These are phyloP conservation scores for Sporodiniella umbellata DNA, from an alignment of 371 early-diverging fungal species.

Conservation along the genomic window DNA sequence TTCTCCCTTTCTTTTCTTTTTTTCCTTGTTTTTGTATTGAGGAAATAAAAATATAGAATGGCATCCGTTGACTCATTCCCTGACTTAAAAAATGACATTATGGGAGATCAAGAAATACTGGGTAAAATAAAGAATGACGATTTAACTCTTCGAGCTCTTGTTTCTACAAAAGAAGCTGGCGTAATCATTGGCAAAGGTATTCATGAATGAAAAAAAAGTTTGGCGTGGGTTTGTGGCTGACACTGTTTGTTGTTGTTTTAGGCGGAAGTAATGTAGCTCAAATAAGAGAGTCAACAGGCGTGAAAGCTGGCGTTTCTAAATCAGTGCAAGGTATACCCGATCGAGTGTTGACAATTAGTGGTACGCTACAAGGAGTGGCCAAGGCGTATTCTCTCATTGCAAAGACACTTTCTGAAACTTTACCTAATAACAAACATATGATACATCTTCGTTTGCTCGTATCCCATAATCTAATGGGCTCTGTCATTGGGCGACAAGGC, in stretches of 20 bases:
- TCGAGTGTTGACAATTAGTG: constrained; percentile 82
- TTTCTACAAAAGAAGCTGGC: constrained; percentile 90
- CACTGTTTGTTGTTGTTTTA: no score
- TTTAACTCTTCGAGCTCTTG: constrained; percentile 82
- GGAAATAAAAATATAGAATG: no score
- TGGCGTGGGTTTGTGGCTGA: no score
- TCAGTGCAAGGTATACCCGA: constrained; percentile 81
- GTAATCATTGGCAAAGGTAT: constrained; percentile 84
- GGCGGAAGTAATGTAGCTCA: constrained; percentile 83
- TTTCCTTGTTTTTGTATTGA: no score
- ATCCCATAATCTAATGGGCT: constrained; percentile 84
- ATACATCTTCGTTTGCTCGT: constrained; percentile 70
- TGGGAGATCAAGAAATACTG: not conserved
- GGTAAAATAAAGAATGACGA: constrained; percentile 12
- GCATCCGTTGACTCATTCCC: not conserved
- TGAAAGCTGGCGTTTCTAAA: constrained; percentile 85
- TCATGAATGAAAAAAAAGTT: constrained; percentile 7
- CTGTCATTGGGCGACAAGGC: constrained; percentile 85
- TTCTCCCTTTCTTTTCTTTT: no score
- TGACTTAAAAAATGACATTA: not conserved
- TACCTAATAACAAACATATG: constrained; percentile 7
- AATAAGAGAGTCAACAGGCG: constrained; percentile 77
- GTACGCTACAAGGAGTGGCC: constrained; percentile 72
- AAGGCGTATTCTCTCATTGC: constrained; percentile 63
- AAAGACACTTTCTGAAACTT: constrained; percentile 75